Conservation (phyloP, 2,329 filamentous ascomycete species). For the Chaetomium olivaceum region DNA sequence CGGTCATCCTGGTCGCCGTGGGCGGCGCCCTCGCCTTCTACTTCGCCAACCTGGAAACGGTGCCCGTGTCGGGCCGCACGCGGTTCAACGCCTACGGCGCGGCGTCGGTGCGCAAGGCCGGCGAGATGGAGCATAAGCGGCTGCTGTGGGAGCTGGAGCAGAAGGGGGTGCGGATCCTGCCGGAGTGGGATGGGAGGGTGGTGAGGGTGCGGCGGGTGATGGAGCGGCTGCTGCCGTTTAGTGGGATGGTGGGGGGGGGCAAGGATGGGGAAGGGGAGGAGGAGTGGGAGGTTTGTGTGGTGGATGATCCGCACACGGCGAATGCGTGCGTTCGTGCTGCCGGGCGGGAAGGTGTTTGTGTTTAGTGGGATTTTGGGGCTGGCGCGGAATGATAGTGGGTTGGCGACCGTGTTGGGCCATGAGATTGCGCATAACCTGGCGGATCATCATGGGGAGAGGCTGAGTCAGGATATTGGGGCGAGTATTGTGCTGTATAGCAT, state of each 20-base stretch:
- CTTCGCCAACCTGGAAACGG: constrained; percentile 67
- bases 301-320: constrained; percentile 58
- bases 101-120: constrained; percentile 54
- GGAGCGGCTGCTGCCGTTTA: constrained; percentile 65
- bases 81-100: constrained; percentile 71
- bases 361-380: constrained; percentile 71
- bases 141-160: constrained; percentile 57
- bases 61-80: constrained; percentile 69
- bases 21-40: constrained; percentile 60
- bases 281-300: constrained; percentile 70
- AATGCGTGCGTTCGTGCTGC: constrained; percentile 79
- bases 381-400: constrained; percentile 64
- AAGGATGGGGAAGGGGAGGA: constrained; percentile 47
- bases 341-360: constrained; percentile 79
- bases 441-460: constrained; percentile 65
- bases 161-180: constrained; percentile 57
- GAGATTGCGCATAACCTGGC: constrained; percentile 78
- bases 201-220: constrained; percentile 64
- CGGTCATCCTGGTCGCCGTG: constrained; percentile 45
- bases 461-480: constrained; percentile 54
- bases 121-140: constrained; percentile 55
- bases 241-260: constrained; percentile 54
- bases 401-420: constrained; percentile 76
- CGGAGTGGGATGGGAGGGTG: constrained; percentile 56
- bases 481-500: constrained; percentile 53